Evolutionary conservation across 192 early-diverging fungal genomes (phyloP), one percentile per base, ranked within the genome.

Genomic region (Coemansia sp.): DNA sequence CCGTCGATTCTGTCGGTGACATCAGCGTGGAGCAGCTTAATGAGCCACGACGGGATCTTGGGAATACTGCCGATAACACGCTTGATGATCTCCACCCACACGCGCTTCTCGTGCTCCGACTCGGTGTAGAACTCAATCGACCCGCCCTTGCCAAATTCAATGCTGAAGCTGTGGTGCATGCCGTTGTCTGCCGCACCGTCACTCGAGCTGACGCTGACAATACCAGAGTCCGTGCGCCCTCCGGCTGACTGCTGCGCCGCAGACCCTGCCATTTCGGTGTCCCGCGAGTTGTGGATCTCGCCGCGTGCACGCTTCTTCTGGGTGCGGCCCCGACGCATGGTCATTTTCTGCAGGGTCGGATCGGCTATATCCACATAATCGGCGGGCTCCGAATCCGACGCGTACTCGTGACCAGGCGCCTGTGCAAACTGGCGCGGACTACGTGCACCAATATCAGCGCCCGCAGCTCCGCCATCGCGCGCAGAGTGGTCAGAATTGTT

Each of bases 1-100:
- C 52, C 26, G 16, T 75, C 69, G 26, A 83, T 75, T 23, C 73
- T 56, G 49, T 78, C 72, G 3, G 81, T 74, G 26, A 83, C 69
- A 42, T 83, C 81, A 2, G 76, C 73, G n/a, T 83, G 81, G 2
- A 83, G 62, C 42, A 83, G 64, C 69, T 83, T 84, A 44, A 84
- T 84, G 42, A 84, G 68, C 82, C 82, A 84, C 43, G 74, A 77
- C 12, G 82, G 82, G 42, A 84, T 80, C 70, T 84, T 79, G 48
- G 77, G 76, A 21, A 80, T 76, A 44, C 48, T 68, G 39, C 82
- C 77, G 23, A 84, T 69, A 5, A 80, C 49, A 9, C 75, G 74
- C 57, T 66, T 69, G 21, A 70, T 58, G 19, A 79, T 73, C 60
- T 77, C 69, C n/a, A 84, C 76, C 82, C 82, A 84, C 48, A 74